A percentile compares a stretch with the other conserved stretches of the same genome.
These are phyloP conservation scores for Kernera saxatilis DNA, from an alignment of 345 rosid genomes.

Conservation along the genomic window DNA sequence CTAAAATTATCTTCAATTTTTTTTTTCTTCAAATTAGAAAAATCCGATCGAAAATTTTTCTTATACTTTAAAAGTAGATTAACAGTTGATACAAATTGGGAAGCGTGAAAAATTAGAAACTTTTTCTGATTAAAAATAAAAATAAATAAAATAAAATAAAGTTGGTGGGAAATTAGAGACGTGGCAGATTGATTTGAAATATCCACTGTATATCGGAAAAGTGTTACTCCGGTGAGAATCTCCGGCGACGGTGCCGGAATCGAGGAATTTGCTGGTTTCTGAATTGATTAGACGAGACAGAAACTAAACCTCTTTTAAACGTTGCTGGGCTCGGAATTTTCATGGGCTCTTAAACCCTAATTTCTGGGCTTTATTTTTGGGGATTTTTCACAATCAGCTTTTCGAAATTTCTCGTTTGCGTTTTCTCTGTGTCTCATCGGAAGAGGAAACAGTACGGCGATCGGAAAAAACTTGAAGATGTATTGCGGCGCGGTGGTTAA, in stretches of 20 bases:
- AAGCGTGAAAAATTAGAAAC: constrained; percentile 13
- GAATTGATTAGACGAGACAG: no score
- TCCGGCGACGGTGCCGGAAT: background rate
- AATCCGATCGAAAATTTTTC: background rate
- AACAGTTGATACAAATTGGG: constrained; percentile 14
- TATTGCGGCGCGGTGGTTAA: constrained; percentile 36
- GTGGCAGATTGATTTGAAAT: constrained; percentile 40
- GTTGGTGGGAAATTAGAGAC: constrained; percentile 41
- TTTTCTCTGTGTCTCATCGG: constrained; percentile 11
- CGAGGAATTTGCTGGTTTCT: background rate
- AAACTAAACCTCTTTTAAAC: background rate
- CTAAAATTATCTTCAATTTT: constrained; percentile 36
- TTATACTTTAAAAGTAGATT: background rate
- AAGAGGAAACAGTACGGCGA: constrained; percentile 23
- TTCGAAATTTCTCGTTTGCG: background rate
- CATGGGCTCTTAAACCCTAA: constrained; percentile 17
- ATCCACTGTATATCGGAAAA: constrained; percentile 11
- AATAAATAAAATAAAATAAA: background rate
- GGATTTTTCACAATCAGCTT: background rate
- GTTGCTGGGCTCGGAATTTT: constrained; percentile 1
- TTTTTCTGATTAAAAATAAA: background rate
- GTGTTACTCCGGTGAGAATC: background rate
- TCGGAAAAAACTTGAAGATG: constrained; percentile 27
- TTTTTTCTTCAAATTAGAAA: background rate
- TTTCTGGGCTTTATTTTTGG: constrained; percentile 14